Conservation (phyloP, 345 rosid species). For the Eutrema japonicum region DNA sequence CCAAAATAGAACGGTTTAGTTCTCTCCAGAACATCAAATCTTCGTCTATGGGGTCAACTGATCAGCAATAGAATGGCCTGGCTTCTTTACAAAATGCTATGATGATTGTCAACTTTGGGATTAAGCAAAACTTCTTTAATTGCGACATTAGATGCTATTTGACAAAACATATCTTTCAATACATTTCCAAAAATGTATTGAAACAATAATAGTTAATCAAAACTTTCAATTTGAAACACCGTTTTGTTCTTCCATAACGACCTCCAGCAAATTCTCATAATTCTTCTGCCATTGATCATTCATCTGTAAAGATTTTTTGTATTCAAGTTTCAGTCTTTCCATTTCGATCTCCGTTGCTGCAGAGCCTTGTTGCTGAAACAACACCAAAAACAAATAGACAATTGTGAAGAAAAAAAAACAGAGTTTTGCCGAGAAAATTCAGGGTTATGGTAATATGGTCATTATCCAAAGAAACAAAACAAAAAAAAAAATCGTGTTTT, state of each 20-base stretch:
- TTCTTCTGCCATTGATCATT: conserved; percentile 66
- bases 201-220: neutral
- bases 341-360: conserved; percentile 72
- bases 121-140: neutral
- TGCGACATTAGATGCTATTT: neutral
- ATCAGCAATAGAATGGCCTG: neutral
- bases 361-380: conserved; percentile 46
- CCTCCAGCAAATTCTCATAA: conserved; percentile 64
- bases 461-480: neutral
- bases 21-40: conserved; percentile 53
- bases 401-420: neutral
- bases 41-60: neutral
- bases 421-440: too few species aligned
- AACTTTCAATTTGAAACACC: conserved; percentile 27
- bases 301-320: conserved; percentile 47
- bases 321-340: conserved; percentile 64
- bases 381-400: neutral
- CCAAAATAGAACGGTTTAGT: too few species aligned
- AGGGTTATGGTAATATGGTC: too few species aligned
- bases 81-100: conserved; percentile 15
- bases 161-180: neutral
- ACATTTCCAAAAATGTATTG: conserved; percentile 5
- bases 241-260: conserved; percentile 52
- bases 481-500: neutral
- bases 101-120: neutral